Evolutionary conservation across 345 rosid species (phyloP), one percentile per base, ranked within the genome.

Genomic region (Brassica incana): DNA sequence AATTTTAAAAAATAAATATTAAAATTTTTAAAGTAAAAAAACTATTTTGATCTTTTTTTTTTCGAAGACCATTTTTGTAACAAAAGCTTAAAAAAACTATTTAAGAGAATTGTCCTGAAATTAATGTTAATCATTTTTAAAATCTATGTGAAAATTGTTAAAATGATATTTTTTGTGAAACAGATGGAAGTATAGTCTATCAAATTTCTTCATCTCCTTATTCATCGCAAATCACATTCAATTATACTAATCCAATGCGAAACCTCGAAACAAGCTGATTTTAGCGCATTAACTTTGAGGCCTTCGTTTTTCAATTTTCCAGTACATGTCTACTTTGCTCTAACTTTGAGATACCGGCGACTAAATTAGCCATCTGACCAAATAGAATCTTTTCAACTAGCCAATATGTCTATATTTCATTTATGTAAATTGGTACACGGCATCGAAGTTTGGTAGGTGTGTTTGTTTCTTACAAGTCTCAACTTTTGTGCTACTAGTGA

Each of bases 231-330:
- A 45, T 45, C 36, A 45, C 36, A 12, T 43, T 68, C 12, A 68
- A 8, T 48, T 45, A 45, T 45, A 2, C 18, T 0, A 18, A 3
- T 45, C 12, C 4, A 45, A 64, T 33, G 10, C 32, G 60, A 48
- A 30, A 27, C 61, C 72, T 48, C 60, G 60, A 48, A 69, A 50
- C 30, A 69, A 48, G 73, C 4, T 69, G 16, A 35, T 68, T 45
- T 15, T 14, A 3, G 45, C 20, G 20, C 0, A 30, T 15, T 2
- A 1, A 18, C 18, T 18, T 18, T 18, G 18, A 18, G 58, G n/a
- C 36, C 12, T 12, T 40, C 18, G 11, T n/a, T 38, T 20, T 69
- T 29, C 43, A 52, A 11, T 58, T 69, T 27, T 27, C 61, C 38
- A 27, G 48, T 48, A 20, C 40, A 27, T 48, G 25, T 5, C 60